phyloP scores from a whole-genome alignment of 345 rosid genomes.

The Gossypium anomalum region DNA sequence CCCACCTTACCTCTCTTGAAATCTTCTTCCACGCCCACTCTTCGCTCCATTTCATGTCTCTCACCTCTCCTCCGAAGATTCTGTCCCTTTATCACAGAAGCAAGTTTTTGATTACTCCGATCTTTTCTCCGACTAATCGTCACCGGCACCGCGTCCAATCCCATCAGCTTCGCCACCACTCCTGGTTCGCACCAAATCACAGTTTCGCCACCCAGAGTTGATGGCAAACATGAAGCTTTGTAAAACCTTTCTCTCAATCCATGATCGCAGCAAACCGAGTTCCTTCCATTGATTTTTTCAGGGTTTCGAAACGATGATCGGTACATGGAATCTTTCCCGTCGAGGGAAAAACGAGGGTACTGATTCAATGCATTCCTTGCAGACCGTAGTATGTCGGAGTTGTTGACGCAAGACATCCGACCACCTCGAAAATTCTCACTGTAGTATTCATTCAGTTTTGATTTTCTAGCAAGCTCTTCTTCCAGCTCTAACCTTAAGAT shows the following conservation, averaged over 20 bases:
- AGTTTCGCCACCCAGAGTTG: constrained; percentile 44
- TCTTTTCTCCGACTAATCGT: constrained; percentile 27
- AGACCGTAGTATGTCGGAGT: constrained; percentile 69
- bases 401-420: constrained; percentile 74
- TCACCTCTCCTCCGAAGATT: constrained; percentile 44
- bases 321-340: constrained; percentile 91
- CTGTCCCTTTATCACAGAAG: constrained; percentile 40
- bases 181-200: constrained; percentile 92
- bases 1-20: constrained; percentile 16
- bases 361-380: constrained; percentile 85
- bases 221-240: constrained; percentile 25
- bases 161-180: constrained; percentile 90
- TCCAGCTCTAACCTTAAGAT: constrained; percentile 73
- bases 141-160: constrained; percentile 76
- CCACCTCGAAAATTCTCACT: constrained; percentile 16
- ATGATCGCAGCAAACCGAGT: constrained; percentile 35
- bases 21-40: constrained; percentile 15
- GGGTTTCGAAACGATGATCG: constrained; percentile 60
- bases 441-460: constrained; percentile 32
- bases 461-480: constrained; percentile 59
- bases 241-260: constrained; percentile 21
- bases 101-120: constrained; percentile 20
- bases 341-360: constrained; percentile 89
- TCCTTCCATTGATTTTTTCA: constrained; percentile 25
- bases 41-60: constrained; percentile 39